Evolutionary conservation across 139 green algal species (phyloP).

Genomic region (Nannochloris sp.): DNA sequence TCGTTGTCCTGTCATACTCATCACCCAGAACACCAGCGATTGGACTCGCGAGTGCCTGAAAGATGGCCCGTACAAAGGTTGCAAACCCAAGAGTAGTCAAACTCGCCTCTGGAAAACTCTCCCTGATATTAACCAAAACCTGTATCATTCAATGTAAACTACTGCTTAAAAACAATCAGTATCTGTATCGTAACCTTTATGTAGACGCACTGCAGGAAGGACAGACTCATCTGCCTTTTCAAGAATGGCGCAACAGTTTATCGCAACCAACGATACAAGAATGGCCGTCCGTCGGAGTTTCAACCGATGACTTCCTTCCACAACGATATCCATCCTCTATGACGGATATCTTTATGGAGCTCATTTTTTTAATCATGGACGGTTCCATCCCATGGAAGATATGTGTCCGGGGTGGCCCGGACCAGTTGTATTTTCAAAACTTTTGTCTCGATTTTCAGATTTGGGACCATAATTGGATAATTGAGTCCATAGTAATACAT

Average conservation of each 20-base stretch:
- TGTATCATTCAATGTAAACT: not conserved
- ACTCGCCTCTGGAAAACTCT: conserved; percentile 40
- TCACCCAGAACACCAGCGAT: conserved; percentile 37
- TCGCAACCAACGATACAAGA: conserved; percentile 17
- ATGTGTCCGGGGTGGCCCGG: too few relatives aligned
- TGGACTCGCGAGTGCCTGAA: conserved; percentile 36
- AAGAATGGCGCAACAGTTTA: conserved; percentile 36
- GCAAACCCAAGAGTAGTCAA: conserved; percentile 48
- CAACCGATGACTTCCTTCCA: not conserved
- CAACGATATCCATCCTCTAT: not conserved
- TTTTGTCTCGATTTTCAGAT: too few relatives aligned
- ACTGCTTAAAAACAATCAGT: not conserved
- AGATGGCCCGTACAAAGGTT: conserved; percentile 53
- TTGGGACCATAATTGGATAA: too few relatives aligned
- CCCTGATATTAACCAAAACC: conserved; percentile 61
- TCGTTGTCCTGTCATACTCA: conserved; percentile 40
- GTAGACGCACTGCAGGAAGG: conserved; percentile 23
- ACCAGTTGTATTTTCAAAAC: too few relatives aligned
- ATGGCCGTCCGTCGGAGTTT: not conserved
- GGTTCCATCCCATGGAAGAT: too few relatives aligned
- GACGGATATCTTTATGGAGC: too few relatives aligned
- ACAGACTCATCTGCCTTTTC: conserved; percentile 36
- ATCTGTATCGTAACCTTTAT: not conserved
- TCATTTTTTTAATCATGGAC: too few relatives aligned
- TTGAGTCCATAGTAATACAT: too few relatives aligned